Conservation (phyloP, 2,329 filamentous ascomycete species). For the Scytalidium lignicola region DNA sequence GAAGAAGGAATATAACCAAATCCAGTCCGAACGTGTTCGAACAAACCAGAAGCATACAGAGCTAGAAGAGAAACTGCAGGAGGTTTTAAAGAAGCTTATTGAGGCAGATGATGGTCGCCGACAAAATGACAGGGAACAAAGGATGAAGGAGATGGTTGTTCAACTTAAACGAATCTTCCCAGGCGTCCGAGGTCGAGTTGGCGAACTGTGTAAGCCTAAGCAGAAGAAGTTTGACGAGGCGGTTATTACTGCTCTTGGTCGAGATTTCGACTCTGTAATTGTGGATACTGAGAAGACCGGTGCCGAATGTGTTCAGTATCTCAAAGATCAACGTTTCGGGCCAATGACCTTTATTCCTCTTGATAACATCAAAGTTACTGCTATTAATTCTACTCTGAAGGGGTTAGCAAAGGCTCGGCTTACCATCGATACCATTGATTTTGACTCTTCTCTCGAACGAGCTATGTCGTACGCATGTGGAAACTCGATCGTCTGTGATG, state of each 20-base stretch:
- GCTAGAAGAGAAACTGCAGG: conserved; percentile 84
- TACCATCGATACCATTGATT: conserved; percentile 94
- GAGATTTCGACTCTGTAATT: conserved; percentile 89
- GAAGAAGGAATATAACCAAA: conserved; percentile 83
- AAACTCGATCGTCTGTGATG: conserved; percentile 91
- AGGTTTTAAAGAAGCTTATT: conserved; percentile 72
- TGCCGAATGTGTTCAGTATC: conserved; percentile 87
- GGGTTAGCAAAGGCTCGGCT: conserved; percentile 80
- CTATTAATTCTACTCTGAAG: conserved; percentile 85
- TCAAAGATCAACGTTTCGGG: conserved; percentile 81
- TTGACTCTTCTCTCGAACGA: conserved; percentile 79
- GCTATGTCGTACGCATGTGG: conserved; percentile 95
- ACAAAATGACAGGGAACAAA: conserved; percentile 75
- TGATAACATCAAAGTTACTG: conserved; percentile 94
- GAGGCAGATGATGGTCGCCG: conserved; percentile 82
- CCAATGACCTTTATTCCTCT: conserved; percentile 94
- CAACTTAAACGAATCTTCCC: conserved; percentile 87
- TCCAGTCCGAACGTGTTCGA: conserved; percentile 77
- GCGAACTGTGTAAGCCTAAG: conserved; percentile 90
- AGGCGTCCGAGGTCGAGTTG: conserved; percentile 84
- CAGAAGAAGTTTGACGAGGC: conserved; percentile 96
- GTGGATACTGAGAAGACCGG: conserved; percentile 94
- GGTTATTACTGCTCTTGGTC: conserved; percentile 84
- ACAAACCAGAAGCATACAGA: conserved; percentile 80
- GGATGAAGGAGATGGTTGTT: conserved; percentile 76